Percentiles rank a stretch among this genome's conserved stretches.
Evolutionary conservation across 306 rosid species (phyloP).

Genomic region (Hylodesmum podocarpum): DNA sequence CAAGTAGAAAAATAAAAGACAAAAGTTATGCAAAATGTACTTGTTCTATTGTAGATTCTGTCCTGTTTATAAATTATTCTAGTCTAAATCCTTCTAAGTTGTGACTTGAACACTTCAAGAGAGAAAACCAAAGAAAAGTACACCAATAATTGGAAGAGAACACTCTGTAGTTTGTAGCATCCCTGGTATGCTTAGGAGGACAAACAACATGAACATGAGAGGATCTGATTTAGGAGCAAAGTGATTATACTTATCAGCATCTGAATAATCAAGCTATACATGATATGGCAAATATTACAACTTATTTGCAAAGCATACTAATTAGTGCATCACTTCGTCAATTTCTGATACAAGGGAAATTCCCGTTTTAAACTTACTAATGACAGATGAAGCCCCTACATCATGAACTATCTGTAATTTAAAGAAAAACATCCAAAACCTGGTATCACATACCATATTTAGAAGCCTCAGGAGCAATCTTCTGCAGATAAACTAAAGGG

Average conservation of each 20-base stretch:
- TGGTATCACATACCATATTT: conserved; percentile 36
- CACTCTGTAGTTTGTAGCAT: too few relatives aligned
- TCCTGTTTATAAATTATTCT: background rate
- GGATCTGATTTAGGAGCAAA: background rate
- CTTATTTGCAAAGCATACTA: background rate
- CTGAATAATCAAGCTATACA: background rate
- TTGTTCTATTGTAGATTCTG: background rate
- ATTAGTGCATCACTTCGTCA: background rate
- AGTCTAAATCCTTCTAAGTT: background rate
- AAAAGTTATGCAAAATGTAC: background rate
- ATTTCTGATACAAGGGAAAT: background rate
- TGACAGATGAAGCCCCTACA: background rate
- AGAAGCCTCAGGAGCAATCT: conserved; percentile 32
- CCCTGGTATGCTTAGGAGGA: background rate
- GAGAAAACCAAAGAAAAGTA: background rate
- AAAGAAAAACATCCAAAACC: background rate
- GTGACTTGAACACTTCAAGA: background rate
- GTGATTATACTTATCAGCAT: background rate
- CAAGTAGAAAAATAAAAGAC: background rate
- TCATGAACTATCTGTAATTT: background rate
- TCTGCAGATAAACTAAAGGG: conserved; percentile 41
- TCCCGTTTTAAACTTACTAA: background rate
- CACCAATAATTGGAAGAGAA: background rate
- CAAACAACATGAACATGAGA: background rate
- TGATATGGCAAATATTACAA: background rate